A percentile compares a stretch with the other conserved stretches of the same genome.
Conservation (phyloP, 2,329 filamentous ascomycete species). For the Fusarium scirpi region DNA sequence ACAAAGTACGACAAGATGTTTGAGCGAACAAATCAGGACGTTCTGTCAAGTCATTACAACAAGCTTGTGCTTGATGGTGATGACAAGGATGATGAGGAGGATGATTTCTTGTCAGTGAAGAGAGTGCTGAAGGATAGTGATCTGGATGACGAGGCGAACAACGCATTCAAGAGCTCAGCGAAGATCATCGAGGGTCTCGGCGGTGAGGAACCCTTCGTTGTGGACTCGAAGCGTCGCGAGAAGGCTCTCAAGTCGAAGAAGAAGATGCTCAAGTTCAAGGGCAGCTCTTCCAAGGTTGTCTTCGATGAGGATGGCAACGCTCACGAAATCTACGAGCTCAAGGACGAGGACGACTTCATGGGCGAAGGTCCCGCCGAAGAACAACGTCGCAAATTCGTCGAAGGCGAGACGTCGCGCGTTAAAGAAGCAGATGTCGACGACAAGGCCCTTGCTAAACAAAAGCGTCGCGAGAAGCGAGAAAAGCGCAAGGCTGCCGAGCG, state of each 20-base stretch:
- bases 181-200: constrained; percentile 76
- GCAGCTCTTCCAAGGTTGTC: constrained; percentile 84
- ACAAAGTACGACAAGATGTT: constrained; percentile 99
- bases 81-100: constrained; percentile 64
- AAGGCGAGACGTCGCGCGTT: constrained; percentile 78
- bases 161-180: constrained; percentile 56
- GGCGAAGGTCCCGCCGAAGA: constrained; percentile 79
- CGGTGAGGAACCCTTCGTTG: constrained; percentile 78
- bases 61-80: constrained; percentile 78
- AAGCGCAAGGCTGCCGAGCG: constrained; percentile 76
- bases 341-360: constrained; percentile 84
- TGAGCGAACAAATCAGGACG: constrained; percentile 94
- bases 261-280: constrained; percentile 90
- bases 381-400: constrained; percentile 82
- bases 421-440: constrained; percentile 82
- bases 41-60: constrained; percentile 92
- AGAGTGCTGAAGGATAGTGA: constrained; percentile 82
- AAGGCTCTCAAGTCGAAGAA: constrained; percentile 97
- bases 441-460: constrained; percentile 82
- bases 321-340: constrained; percentile 88
- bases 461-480: constrained; percentile 79
- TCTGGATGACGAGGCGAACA: constrained; percentile 63
- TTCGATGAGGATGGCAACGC: constrained; percentile 93
- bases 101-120: constrained; percentile 90
- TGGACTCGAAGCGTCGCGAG: constrained; percentile 95